Percentiles rank a stretch among this genome's conserved stretches.
Conservation (phyloP, 257 asterid genomes). For the Nyctanthes arbortristis region DNA sequence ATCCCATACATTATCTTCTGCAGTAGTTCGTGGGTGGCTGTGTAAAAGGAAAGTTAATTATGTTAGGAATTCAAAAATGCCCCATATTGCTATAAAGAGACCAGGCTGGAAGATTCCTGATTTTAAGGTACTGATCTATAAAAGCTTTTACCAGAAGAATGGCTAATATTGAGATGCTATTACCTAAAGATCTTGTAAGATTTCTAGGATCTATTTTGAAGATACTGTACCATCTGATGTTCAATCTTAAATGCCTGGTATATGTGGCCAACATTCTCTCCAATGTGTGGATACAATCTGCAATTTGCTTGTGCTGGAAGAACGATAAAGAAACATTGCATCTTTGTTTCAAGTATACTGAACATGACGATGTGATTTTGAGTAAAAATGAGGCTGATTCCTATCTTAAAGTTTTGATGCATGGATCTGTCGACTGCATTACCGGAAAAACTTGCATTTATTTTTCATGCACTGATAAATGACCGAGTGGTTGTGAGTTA, state of each 20-base stretch:
- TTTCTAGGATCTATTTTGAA: not conserved
- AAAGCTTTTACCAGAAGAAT: too few species aligned
- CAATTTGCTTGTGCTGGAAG: not conserved
- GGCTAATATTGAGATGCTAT: too few species aligned
- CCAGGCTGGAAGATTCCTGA: slow-evolving; percentile 36
- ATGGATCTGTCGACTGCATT: not conserved
- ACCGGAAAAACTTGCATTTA: not conserved
- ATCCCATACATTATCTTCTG: slow-evolving; percentile 6
- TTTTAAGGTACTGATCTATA: slow-evolving; percentile 11
- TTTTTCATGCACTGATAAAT: not conserved
- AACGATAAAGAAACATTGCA: too few species aligned
- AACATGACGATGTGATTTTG: not conserved
- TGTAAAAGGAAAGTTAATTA: slow-evolving; percentile 17
- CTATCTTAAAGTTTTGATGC: not conserved
- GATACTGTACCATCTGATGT: not conserved
- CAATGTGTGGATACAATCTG: not conserved
- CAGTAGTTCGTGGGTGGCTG: slow-evolving; percentile 36
- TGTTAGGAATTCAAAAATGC: slow-evolving; percentile 10
- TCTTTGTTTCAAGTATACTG: not conserved
- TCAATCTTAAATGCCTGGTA: not conserved
- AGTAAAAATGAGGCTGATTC: not conserved
- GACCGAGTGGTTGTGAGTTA: not conserved
- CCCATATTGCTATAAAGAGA: slow-evolving; percentile 20
- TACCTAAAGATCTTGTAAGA: too few species aligned
- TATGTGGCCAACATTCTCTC: not conserved